These are phyloP conservation scores for Talaromyces piceae DNA, from an alignment of 2,329 filamentous ascomycete species.

Conservation along the genomic window DNA sequence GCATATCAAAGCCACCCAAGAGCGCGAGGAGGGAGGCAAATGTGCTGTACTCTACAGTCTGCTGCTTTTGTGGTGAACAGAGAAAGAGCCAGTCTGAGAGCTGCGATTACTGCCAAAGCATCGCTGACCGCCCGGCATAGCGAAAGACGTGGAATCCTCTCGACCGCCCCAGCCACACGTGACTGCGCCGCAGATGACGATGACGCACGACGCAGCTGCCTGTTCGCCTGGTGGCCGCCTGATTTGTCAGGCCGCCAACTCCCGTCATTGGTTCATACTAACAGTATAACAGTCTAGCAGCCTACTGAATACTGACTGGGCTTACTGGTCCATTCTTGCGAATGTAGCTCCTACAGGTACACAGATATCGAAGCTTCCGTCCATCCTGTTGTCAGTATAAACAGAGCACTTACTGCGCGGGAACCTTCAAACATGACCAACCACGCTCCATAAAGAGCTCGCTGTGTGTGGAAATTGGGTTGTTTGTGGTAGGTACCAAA, in stretches of 20 bases:
- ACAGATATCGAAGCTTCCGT: too few relatives aligned
- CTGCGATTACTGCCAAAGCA: conserved; percentile 1
- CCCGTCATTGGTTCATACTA: not conserved
- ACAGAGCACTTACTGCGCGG: too few relatives aligned
- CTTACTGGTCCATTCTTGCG: too few relatives aligned
- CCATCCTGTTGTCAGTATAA: too few relatives aligned
- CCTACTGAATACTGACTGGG: too few relatives aligned
- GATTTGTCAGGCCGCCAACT: not conserved
- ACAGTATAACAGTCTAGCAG: too few relatives aligned
- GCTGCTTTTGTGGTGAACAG: not conserved
- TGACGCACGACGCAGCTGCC: conserved; percentile 10
- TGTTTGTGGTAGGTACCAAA: too few relatives aligned
- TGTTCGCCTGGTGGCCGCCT: not conserved
- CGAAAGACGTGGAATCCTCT: conserved; percentile 35
- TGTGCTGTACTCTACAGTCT: not conserved
- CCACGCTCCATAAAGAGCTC: too few relatives aligned
- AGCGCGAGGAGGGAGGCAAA: conserved; percentile 7
- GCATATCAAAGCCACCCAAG: too few relatives aligned
- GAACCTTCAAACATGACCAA: too few relatives aligned
- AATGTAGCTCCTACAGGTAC: too few relatives aligned
- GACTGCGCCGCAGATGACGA: conserved; percentile 3
- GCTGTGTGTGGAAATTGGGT: too few relatives aligned
- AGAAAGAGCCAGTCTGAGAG: not conserved
- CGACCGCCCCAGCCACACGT: conserved; percentile 14
- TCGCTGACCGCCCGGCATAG: conserved; percentile 17